Conservation (phyloP, 108 stramenopile genomes). For the Fragilaria radians region DNA sequence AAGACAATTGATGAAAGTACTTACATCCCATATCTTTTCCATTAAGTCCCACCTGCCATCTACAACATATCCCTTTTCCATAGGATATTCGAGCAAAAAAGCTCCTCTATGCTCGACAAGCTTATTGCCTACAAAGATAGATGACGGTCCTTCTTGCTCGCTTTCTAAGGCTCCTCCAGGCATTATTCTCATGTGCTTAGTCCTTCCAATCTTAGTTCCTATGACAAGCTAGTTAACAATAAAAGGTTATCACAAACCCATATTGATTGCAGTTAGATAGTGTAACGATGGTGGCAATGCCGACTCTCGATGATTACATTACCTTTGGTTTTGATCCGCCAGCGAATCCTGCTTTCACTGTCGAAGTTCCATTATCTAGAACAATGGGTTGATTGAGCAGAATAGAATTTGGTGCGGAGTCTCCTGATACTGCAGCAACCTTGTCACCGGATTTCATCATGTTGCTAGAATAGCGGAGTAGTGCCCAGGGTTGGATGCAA, state of each 20-base stretch:
- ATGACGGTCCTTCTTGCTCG: constrained; percentile 59
- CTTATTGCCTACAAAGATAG: constrained; percentile 87
- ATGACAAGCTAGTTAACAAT: constrained; percentile 57
- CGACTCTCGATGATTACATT: constrained; percentile 3
- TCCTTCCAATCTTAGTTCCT: constrained; percentile 87
- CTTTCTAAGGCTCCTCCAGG: constrained; percentile 90
- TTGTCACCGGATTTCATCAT: neutral
- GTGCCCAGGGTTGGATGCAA: neutral
- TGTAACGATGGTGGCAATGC: neutral
- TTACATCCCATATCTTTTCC: constrained; percentile 87
- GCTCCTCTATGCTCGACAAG: constrained; percentile 93
- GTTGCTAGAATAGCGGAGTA: neutral
- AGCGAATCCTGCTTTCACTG: constrained; percentile 95
- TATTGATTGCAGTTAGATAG: neutral
- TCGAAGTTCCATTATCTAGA: constrained; percentile 91
- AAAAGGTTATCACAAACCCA: neutral
- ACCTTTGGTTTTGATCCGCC: constrained; percentile 94
- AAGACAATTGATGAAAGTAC: constrained; percentile 1
- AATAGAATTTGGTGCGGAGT: constrained; percentile 26
- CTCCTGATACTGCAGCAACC: constrained; percentile 23
- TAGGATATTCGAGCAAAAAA: constrained; percentile 85
- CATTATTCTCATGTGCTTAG: constrained; percentile 94
- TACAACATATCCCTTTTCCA: constrained; percentile 83
- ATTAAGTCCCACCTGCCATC: constrained; percentile 93
- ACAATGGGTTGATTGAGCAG: constrained; percentile 94